Base-by-base conservation (phyloP, 495 filamentous ascomycete genomes). In the Trichocladium antarcticum region DNA sequence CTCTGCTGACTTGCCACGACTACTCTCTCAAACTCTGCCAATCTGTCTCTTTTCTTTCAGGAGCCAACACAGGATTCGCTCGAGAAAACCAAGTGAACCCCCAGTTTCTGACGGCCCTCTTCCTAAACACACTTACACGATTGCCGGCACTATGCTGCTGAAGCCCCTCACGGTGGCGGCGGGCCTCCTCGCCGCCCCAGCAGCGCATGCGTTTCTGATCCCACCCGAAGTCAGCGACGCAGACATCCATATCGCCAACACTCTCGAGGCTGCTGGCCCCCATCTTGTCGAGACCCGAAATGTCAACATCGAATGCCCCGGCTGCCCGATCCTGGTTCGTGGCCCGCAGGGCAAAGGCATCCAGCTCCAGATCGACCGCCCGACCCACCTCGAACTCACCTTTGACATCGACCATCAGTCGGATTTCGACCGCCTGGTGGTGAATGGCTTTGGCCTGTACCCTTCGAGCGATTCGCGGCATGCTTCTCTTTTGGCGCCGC, bases 361-460 rank as follows among this genome's bases (percentile, higher is more conserved):
- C 22, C 36, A 57, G 37, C 15, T 58, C 8, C 31, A 53, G 37
- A 58, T 57, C 38, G 50, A 66, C 35, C 54, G 63, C 32, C 56
- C 61, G 9, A 70, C 59, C 50, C 66, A 68, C 42, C 59, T 74
- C 36, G 65, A 68, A 37, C 56, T 74, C 20, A 45, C 58, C 32
- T 71, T 74, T 49, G 51, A 22, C 47, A 42, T 73, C 49, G 64
- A 68, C 29, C 28, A 62, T 37, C 55, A 50, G 14, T 46, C 51
- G 7, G 57, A 55, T 36, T 40, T 35, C 28, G 66, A 72, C 38
- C 58, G 62, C 6, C 60, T 74, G 11, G 47, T 67, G 24, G 24
- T 73, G n/a, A 74, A 73, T 56, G 66, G 60, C 37, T 67, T 68
- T 38, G 65, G 70, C 45, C 57, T 74, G 10, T 73, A 67, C 34